Conservation (phyloP, 2,329 filamentous ascomycete genomes). For the Aureobasidium subglaciale region DNA sequence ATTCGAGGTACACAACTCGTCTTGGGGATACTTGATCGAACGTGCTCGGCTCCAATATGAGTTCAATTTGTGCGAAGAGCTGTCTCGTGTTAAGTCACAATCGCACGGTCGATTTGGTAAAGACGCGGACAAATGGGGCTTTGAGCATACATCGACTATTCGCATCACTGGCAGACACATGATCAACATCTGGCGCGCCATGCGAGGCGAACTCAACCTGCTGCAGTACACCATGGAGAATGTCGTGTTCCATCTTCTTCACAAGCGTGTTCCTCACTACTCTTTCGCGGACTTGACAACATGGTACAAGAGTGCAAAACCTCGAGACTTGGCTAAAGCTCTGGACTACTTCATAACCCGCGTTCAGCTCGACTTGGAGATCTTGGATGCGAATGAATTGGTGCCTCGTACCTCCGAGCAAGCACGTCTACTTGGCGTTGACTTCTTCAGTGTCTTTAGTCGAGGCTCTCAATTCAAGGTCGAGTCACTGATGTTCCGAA, state of each 20-base stretch:
- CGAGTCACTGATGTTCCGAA: slow-evolving; percentile 96
- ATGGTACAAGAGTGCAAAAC: slow-evolving; percentile 69
- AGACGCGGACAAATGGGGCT: slow-evolving; percentile 84
- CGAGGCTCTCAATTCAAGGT: slow-evolving; percentile 97
- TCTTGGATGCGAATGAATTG: slow-evolving; percentile 83
- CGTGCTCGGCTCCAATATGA: slow-evolving; percentile 79
- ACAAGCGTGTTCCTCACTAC: slow-evolving; percentile 83
- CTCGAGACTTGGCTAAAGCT: slow-evolving; percentile 64
- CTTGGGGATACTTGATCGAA: slow-evolving; percentile 95
- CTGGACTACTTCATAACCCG: slow-evolving; percentile 70
- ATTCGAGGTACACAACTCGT: slow-evolving; percentile 87
- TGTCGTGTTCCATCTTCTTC: slow-evolving; percentile 83
- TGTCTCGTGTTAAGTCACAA: slow-evolving; percentile 80
- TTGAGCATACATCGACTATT: slow-evolving; percentile 87
- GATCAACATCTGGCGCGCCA: slow-evolving; percentile 95
- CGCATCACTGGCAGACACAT: slow-evolving; percentile 89
- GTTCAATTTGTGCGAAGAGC: slow-evolving; percentile 82
- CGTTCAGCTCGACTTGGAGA: slow-evolving; percentile 77
- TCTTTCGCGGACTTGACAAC: slow-evolving; percentile 67
- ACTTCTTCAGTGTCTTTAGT: slow-evolving; percentile 95
- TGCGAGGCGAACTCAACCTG: slow-evolving; percentile 85
- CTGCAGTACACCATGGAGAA: slow-evolving; percentile 96
- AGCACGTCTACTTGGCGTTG: slow-evolving; percentile 82
- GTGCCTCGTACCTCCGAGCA: slow-evolving; percentile 88
- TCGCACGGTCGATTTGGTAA: slow-evolving; percentile 79